Evolutionary conservation across 2,329 filamentous ascomycete genomes (phyloP).

Genomic region (Pseudocercospora musae): DNA sequence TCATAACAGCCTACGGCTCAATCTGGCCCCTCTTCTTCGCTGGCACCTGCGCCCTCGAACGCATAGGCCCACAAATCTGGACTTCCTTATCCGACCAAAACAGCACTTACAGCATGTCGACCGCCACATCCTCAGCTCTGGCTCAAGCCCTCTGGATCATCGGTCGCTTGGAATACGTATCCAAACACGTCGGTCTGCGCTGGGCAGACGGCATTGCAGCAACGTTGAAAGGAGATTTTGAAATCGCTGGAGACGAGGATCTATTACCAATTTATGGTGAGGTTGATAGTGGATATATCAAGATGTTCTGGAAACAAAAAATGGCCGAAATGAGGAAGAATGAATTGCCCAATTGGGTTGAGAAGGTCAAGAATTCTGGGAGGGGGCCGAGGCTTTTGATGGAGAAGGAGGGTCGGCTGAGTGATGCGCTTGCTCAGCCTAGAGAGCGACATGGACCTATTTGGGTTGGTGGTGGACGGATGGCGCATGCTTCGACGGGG

Average conservation of each 20-base stretch:
- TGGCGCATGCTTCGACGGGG: not conserved
- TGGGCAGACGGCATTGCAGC: constrained; percentile 34
- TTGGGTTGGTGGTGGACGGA: constrained; percentile 4
- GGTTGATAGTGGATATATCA: not conserved
- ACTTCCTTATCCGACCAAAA: constrained; percentile 7
- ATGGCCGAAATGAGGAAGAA: constrained; percentile 8
- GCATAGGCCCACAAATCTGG: constrained; percentile 21
- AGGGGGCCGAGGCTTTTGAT: constrained; percentile 16
- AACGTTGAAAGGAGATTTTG: constrained; percentile 31
- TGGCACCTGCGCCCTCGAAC: constrained; percentile 32
- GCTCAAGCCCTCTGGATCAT: constrained; percentile 33
- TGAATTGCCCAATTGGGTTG: constrained; percentile 11
- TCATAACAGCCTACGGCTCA: constrained; percentile 30
- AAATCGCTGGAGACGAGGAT: constrained; percentile 15
- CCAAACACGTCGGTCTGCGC: constrained; percentile 25
- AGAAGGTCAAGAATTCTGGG: constrained; percentile 14
- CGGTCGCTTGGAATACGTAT: constrained; percentile 32
- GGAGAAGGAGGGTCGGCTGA: constrained; percentile 13
- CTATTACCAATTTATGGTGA: constrained; percentile 11
- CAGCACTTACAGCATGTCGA: constrained; percentile 5
- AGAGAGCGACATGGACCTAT: not conserved
- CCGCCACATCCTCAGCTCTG: constrained; percentile 22
- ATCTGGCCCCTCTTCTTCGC: constrained; percentile 38
- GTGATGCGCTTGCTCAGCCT: constrained; percentile 2
- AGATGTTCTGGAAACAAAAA: constrained; percentile 7